Percentiles rank a stretch among this genome's conserved stretches.
Evolutionary conservation across 805 yeast species (phyloP).

Genomic region (Tetrapisispora pingtungensis): DNA sequence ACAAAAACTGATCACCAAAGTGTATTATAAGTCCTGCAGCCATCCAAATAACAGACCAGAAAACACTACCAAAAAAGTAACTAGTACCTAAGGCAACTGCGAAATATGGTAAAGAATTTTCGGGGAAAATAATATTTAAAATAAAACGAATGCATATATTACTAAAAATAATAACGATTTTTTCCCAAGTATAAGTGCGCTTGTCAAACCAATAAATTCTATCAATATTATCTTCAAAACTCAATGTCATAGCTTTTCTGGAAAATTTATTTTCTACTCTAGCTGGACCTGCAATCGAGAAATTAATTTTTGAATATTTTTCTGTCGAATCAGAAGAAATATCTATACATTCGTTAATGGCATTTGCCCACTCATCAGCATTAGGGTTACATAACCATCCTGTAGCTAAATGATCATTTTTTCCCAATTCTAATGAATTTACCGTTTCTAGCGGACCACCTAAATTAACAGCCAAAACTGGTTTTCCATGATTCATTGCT

Average conservation of each 20-base stretch:
- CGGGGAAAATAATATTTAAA: slow-evolving; percentile 6
- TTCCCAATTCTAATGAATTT: slow-evolving; percentile 22
- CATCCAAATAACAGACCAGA: slow-evolving; percentile 1
- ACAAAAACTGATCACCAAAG: not conserved
- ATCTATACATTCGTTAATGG: slow-evolving; percentile 33
- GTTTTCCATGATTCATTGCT: slow-evolving; percentile 75
- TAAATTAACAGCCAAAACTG: slow-evolving; percentile 74
- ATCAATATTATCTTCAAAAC: slow-evolving; percentile 30
- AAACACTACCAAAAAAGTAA: not conserved
- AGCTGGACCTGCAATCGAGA: slow-evolving; percentile 23
- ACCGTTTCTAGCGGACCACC: slow-evolving; percentile 91
- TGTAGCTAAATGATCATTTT: slow-evolving; percentile 36
- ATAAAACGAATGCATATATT: slow-evolving; percentile 12
- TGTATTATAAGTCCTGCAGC: not conserved
- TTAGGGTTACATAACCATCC: slow-evolving; percentile 51
- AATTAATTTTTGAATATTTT: slow-evolving; percentile 7
- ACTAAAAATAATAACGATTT: slow-evolving; percentile 3
- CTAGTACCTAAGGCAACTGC: slow-evolving; percentile 6
- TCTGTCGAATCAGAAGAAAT: slow-evolving; percentile 14
- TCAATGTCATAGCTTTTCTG: slow-evolving; percentile 31
- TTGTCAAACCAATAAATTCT: slow-evolving; percentile 19
- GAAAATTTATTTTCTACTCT: slow-evolving; percentile 30
- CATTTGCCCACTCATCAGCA: slow-evolving; percentile 44
- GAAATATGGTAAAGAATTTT: slow-evolving; percentile 11
- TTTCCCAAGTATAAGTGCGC: slow-evolving; percentile 26